Evolutionary conservation across 2,329 filamentous ascomycete genomes (phyloP), one percentile per base, ranked within the genome.

Genomic region (Aspergillus chevalieri): DNA sequence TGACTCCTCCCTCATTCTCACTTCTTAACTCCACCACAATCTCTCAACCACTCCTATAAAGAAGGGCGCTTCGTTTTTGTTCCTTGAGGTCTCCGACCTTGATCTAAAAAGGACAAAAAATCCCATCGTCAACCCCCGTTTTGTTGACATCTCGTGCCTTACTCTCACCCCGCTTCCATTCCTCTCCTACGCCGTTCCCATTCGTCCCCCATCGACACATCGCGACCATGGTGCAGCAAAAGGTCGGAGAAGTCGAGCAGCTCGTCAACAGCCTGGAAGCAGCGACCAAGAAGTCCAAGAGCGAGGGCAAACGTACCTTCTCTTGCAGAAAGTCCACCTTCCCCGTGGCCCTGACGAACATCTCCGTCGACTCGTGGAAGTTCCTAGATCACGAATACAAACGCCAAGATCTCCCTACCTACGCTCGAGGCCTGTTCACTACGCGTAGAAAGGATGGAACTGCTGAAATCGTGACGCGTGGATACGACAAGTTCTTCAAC

Each of bases 401-500:
- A 74, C 86, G 85, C 58, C 73, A 74, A 14, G 81, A 89, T 57
- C 79, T 98, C 9, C 93, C 93, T 5, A 95, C 89, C 1, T 95
- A 96, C 67, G 91, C 93, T 5, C 84, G 93, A 47, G 93, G 93
- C 6, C 80, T 98, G 1, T 98, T 98, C 71, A 98, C 91, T n/a
- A 86, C 86, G 39, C 80, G 73, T 55, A 84, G 81, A 54, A 74
- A 78, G 45, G 75, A 80, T 22, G 83, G 83, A 7, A 75, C 81
- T 7, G 74, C 81, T 10, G 89, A 95, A 68, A 96, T 98, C 58
- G 87, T 81, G 1, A 83, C 89, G 44, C 81, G 93, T 59, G 93
- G 93, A 46, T 98, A 98, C 71, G 92, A 98, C 77, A 98, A 98
- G 72, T 98, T 98, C 75, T 98, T 98, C 81, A 98, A 98, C 61